Evolutionary conservation across 768 basidiomycete genomes (phyloP).

Genomic region (Pleurotus pulmonarius): DNA sequence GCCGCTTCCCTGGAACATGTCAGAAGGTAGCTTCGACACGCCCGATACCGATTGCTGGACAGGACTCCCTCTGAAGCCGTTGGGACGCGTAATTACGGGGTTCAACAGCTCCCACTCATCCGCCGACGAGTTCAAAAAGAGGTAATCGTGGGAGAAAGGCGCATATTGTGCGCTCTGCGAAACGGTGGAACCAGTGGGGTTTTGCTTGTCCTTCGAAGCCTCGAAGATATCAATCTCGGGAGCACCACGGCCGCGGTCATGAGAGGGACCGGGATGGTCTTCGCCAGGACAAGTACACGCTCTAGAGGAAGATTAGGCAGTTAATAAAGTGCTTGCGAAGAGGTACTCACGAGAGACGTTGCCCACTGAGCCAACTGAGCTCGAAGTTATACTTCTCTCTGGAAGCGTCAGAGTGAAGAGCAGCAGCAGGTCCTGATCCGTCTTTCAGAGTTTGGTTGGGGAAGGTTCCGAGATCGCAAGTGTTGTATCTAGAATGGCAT

Average conservation of each 20-base stretch:
- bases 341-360: slow-evolving; percentile 59
- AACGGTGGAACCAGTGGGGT: slow-evolving; percentile 44
- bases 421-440: slow-evolving; percentile 54
- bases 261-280: slow-evolving; percentile 73
- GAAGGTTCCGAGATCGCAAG: slow-evolving; percentile 77
- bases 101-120: slow-evolving; percentile 31
- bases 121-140: slow-evolving; percentile 27
- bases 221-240: slow-evolving; percentile 86
- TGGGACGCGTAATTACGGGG: slow-evolving; percentile 27
- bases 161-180: slow-evolving; percentile 80
- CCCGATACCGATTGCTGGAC: slow-evolving; percentile 56
- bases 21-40: slow-evolving; percentile 42
- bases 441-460: slow-evolving; percentile 63
- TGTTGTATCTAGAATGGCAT: slow-evolving; percentile 39
- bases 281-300: slow-evolving; percentile 73
- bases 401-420: slow-evolving; percentile 47
- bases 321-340: background rate
- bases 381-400: slow-evolving; percentile 49
- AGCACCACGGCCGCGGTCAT: slow-evolving; percentile 56
- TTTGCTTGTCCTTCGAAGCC: slow-evolving; percentile 60
- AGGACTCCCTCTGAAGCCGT: slow-evolving; percentile 47
- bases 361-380: slow-evolving; percentile 76
- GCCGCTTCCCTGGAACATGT: slow-evolving; percentile 59
- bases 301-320: slow-evolving; percentile 24
- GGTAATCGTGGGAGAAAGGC: slow-evolving; percentile 42